Evolutionary conservation across 441 rosid genomes (phyloP).

Genomic region (Gossypium gossypioides): DNA sequence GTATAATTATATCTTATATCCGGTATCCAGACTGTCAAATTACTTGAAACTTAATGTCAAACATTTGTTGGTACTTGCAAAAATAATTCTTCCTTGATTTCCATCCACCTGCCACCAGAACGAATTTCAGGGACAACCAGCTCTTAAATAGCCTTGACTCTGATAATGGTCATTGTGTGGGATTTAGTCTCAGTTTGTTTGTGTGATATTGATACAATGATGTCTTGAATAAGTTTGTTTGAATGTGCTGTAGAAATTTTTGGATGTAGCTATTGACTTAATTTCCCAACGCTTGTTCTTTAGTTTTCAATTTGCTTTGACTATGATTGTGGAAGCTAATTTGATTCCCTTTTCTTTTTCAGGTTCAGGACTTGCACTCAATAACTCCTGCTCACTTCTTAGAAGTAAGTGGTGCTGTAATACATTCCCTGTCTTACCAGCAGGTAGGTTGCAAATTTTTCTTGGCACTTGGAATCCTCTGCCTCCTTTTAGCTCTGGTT

Average conservation of each 20-base stretch:
- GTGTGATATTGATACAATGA: neutral
- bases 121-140: neutral
- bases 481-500: neutral
- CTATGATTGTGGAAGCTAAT: slow-evolving; percentile 9
- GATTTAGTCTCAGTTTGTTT: slow-evolving; percentile 3
- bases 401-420: slow-evolving; percentile 92
- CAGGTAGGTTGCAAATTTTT: slow-evolving; percentile 46
- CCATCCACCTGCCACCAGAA: neutral
- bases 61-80: neutral
- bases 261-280: neutral
- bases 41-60: neutral
- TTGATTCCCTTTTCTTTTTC: slow-evolving; percentile 18
- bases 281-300: slow-evolving; percentile 9
- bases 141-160: neutral
- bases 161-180: neutral
- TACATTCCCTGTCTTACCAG: slow-evolving; percentile 92
- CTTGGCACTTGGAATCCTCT: slow-evolving; percentile 2
- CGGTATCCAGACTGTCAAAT: neutral
- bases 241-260: neutral
- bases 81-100: neutral
- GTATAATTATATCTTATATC: neutral
- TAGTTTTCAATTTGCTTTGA: slow-evolving; percentile 10
- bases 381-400: slow-evolving; percentile 83
- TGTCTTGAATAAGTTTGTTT: neutral
- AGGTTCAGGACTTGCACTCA: slow-evolving; percentile 92